phyloP scores from a whole-genome alignment of 192 early-diverging fungal species.

The Rhizophagus sp. region DNA sequence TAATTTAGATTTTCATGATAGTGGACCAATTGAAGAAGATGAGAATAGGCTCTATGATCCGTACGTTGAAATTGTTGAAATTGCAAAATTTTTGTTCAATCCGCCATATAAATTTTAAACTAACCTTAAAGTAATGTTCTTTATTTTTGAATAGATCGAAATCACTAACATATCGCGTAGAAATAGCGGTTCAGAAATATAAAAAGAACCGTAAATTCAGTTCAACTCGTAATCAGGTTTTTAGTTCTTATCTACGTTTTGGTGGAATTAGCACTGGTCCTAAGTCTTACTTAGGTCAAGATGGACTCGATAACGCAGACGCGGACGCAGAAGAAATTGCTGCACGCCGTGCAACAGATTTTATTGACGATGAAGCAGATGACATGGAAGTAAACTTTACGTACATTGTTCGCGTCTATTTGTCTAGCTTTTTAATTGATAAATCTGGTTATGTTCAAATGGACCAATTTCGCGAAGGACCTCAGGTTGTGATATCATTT shows the following conservation, averaged over 20 bases:
- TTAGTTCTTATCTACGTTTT: conserved; percentile 52
- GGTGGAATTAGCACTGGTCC: conserved; percentile 55
- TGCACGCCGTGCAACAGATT: conserved; percentile 37
- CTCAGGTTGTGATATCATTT: conserved; percentile 46
- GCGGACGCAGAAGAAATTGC: conserved; percentile 47
- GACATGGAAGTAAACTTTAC: conserved; percentile 42
- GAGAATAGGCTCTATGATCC: conserved; percentile 18
- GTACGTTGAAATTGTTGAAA: background rate
- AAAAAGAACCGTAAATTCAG: conserved; percentile 56
- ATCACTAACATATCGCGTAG: conserved; percentile 49
- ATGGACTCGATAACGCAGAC: conserved; percentile 38
- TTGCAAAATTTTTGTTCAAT: background rate
- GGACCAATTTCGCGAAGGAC: conserved; percentile 46
- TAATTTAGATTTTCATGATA: conserved; percentile 35
- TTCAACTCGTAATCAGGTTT: conserved; percentile 40
- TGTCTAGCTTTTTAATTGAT: conserved; percentile 52
- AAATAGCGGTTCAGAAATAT: conserved; percentile 52
- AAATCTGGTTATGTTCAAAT: conserved; percentile 47
- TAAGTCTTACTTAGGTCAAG: conserved; percentile 51
- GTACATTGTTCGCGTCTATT: conserved; percentile 49
- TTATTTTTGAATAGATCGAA: conserved; percentile 34
- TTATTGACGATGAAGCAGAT: conserved; percentile 44
- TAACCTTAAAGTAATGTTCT: background rate
- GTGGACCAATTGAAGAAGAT: conserved; percentile 34
- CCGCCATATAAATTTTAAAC: background rate